Percentiles rank a stretch among this genome's conserved stretches.
These are phyloP conservation scores for Aspergillus cavernicola DNA, from an alignment of 495 filamentous ascomycete species.

Conservation along the genomic window DNA sequence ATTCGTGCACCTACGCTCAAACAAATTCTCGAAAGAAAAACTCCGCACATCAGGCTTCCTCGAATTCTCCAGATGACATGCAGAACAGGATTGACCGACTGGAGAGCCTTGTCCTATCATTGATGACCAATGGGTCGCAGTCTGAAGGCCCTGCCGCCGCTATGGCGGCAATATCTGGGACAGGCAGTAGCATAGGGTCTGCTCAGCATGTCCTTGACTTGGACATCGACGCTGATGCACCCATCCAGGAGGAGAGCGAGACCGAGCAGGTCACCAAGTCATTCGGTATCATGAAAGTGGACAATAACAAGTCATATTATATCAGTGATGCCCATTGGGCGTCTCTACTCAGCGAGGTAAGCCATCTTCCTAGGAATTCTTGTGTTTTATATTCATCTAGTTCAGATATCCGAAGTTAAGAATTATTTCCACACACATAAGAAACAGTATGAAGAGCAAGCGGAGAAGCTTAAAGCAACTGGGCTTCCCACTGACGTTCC, in stretches of 20 bases:
- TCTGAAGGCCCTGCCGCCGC: conserved; percentile 61
- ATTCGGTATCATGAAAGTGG: conserved; percentile 83
- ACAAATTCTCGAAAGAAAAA: conserved; percentile 74
- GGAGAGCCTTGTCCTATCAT: conserved; percentile 87
- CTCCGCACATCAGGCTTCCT: conserved; percentile 51
- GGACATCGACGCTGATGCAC: conserved; percentile 53
- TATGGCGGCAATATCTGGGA: conserved; percentile 58
- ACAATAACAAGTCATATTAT: conserved; percentile 81
- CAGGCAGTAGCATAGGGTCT: conserved; percentile 54
- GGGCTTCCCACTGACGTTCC: conserved; percentile 55
- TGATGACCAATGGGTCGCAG: conserved; percentile 89
- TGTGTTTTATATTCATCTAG: conserved; percentile 8
- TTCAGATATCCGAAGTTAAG: conserved; percentile 85
- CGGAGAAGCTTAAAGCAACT: conserved; percentile 58
- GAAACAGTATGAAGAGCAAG: conserved; percentile 63
- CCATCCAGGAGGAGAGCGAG: conserved; percentile 68
- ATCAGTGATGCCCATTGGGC: conserved; percentile 90
- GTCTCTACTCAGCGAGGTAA: conserved; percentile 75
- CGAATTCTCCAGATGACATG: conserved; percentile 86
- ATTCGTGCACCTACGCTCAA: conserved; percentile 86
- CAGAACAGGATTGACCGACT: conserved; percentile 96
- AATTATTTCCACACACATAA: conserved; percentile 76
- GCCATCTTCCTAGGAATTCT: conserved; percentile 16
- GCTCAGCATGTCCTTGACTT: conserved; percentile 53
- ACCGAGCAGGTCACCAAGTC: conserved; percentile 82